These are phyloP conservation scores for Metschnikowia arizonensis DNA, from an alignment of 805 yeast species.

Conservation along the genomic window DNA sequence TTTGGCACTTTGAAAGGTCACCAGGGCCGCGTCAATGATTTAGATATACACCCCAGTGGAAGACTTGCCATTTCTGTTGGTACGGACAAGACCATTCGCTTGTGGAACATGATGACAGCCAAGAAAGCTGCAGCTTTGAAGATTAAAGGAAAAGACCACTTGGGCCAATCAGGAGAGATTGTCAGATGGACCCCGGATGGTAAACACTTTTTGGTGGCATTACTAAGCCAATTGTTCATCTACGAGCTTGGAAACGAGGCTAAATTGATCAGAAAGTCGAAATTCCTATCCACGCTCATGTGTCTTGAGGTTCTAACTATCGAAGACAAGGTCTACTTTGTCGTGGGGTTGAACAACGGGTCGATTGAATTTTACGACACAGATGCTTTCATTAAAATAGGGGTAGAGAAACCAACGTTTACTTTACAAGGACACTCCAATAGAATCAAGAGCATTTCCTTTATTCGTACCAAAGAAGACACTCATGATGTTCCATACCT, in stretches of 20 bases:
- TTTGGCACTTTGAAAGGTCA: conserved; percentile 89
- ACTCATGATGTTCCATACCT: conserved; percentile 43
- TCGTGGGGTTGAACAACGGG: conserved; percentile 72
- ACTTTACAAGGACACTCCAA: conserved; percentile 74
- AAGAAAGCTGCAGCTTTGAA: conserved; percentile 85
- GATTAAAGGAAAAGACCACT: conserved; percentile 61
- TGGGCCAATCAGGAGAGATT: conserved; percentile 59
- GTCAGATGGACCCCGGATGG: conserved; percentile 69
- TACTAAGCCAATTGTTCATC: conserved; percentile 57
- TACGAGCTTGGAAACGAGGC: conserved; percentile 59
- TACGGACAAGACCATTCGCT: conserved; percentile 72
- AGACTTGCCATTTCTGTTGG: conserved; percentile 88
- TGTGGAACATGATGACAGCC: conserved; percentile 97
- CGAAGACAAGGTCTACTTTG: conserved; percentile 51
- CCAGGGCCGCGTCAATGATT: conserved; percentile 72
- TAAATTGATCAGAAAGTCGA: conserved; percentile 49
- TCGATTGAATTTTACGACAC: conserved; percentile 53
- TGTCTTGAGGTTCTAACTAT: conserved; percentile 51
- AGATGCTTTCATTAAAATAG: conserved; percentile 22
- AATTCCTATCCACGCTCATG: conserved; percentile 59
- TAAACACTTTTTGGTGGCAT: conserved; percentile 71
- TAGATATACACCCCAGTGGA: conserved; percentile 87
- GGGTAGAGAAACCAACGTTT: conserved; percentile 44
- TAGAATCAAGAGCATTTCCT: conserved; percentile 75
- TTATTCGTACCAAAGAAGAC: conserved; percentile 39